phyloP scores from a whole-genome alignment of 805 yeast species.

The Jamesozyma rosinii region DNA sequence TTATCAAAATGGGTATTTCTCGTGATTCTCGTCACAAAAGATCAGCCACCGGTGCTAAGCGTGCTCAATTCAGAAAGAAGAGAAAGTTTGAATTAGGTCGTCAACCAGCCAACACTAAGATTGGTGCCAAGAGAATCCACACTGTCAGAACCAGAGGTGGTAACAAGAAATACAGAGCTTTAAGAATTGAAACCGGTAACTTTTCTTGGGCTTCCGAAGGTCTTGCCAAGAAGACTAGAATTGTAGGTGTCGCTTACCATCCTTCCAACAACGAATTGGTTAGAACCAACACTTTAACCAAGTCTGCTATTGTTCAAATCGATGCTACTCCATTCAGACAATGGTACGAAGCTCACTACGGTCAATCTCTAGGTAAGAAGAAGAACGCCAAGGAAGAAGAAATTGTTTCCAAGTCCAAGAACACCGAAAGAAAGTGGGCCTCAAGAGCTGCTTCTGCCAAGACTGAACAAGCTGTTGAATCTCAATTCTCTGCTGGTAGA shows the following conservation, averaged over 20 bases:
- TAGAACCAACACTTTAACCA: constrained; percentile 99
- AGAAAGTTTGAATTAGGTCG: constrained; percentile 99
- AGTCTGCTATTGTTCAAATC: constrained; percentile 96
- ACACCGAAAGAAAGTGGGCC: constrained; percentile 86
- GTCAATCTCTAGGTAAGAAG: constrained; percentile 87
- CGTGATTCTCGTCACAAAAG: constrained; percentile 99
- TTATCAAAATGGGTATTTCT: constrained; percentile 92
- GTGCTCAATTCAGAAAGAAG: constrained; percentile 99
- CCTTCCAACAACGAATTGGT: constrained; percentile 99
- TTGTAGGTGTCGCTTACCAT: constrained; percentile 95
- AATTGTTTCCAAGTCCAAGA: constrained; percentile 58
- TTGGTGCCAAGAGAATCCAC: constrained; percentile 98
- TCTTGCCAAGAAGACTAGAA: constrained; percentile 97
- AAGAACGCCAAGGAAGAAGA: constrained; percentile 47
- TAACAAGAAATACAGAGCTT: constrained; percentile 98
- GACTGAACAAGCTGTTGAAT: constrained; percentile 82
- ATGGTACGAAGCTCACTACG: constrained; percentile 98
- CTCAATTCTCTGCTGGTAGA: constrained; percentile 98
- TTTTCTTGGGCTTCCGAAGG: constrained; percentile 99
- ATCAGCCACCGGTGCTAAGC: constrained; percentile 99
- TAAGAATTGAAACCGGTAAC: constrained; percentile 98
- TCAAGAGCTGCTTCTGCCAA: constrained; percentile 78
- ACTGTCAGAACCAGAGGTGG: constrained; percentile 99
- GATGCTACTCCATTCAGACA: constrained; percentile 99
- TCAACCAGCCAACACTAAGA: constrained; percentile 98